Evolutionary conservation across 345 rosid genomes (phyloP).

Genomic region (Eucalyptus tenuipes): DNA sequence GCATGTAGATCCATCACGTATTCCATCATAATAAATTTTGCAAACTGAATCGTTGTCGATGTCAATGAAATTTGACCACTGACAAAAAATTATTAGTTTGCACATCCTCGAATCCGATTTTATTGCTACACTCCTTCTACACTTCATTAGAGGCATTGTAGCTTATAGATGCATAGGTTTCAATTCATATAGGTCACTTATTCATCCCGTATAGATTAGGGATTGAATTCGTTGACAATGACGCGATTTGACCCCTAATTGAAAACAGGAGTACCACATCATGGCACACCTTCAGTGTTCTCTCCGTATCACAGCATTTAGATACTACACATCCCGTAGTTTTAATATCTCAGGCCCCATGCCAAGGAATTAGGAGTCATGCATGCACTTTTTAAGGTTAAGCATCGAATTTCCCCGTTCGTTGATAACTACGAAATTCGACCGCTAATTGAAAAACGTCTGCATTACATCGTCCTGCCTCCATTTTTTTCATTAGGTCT

Average conservation of each 20-base stretch:
- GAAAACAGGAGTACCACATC: not conserved
- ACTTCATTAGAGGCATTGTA: not conserved
- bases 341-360: not conserved
- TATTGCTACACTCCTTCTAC: not conserved
- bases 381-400: not conserved
- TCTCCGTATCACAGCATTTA: not conserved
- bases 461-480: not conserved
- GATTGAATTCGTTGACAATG: too few species aligned
- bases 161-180: not conserved
- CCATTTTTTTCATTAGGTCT: not conserved
- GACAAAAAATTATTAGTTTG: not conserved
- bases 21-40: not conserved
- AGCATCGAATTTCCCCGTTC: not conserved
- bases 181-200: not conserved
- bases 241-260: not conserved
- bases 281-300: not conserved
- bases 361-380: not conserved
- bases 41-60: rapidly evolving
- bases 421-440: not conserved
- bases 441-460: not conserved
- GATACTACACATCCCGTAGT: not conserved
- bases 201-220: not conserved
- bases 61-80: not conserved
- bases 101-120: not conserved
- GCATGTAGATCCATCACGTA: not conserved